phyloP scores from a whole-genome alignment of 2,329 filamentous ascomycete species.

The Bipolaris sorokiniana region DNA sequence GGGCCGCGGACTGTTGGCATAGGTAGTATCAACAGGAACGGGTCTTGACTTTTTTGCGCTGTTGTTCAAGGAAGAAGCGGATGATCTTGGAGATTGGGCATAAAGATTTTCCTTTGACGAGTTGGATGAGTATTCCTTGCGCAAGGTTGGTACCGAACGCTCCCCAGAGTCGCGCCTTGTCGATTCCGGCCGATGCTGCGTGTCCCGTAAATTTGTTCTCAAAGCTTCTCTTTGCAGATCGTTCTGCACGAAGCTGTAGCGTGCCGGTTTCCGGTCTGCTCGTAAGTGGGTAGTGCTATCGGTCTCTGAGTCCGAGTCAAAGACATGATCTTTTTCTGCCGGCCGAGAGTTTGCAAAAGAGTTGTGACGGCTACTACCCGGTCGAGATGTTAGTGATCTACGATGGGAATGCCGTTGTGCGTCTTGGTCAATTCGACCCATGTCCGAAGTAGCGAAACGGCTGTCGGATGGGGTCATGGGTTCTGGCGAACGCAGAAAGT shows the following conservation, averaged over 20 bases:
- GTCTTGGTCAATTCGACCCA: conserved; percentile 22
- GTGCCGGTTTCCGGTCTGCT: conserved; percentile 42
- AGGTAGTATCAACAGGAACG: conserved; percentile 26
- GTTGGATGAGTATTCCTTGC: conserved; percentile 28
- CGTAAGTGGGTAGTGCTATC: conserved; percentile 37
- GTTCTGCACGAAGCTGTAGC: conserved; percentile 50
- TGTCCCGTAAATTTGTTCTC: conserved; percentile 33
- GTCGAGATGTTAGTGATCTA: conserved; percentile 34
- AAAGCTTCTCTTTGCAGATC: conserved; percentile 46
- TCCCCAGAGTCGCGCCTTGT: conserved; percentile 25
- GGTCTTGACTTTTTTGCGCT: conserved; percentile 25
- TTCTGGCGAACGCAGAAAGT: conserved; percentile 58
- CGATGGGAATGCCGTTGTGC: conserved; percentile 29
- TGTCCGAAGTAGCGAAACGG: conserved; percentile 35
- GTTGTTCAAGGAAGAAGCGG: conserved; percentile 38
- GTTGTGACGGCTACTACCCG: conserved; percentile 37
- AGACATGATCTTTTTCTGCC: conserved; percentile 33
- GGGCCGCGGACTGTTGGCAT: conserved; percentile 25
- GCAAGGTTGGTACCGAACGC: conserved; percentile 20
- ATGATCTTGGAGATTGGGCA: conserved; percentile 41
- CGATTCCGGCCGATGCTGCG: conserved; percentile 23
- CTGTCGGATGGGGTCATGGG: conserved; percentile 50
- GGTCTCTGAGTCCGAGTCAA: conserved; percentile 41
- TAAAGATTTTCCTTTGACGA: conserved; percentile 37
- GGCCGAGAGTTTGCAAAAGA: conserved; percentile 28